A percentile compares a stretch with the other conserved stretches of the same genome.
Conservation (phyloP, 2,329 filamentous ascomycete species). For the Trichothecium roseum region DNA sequence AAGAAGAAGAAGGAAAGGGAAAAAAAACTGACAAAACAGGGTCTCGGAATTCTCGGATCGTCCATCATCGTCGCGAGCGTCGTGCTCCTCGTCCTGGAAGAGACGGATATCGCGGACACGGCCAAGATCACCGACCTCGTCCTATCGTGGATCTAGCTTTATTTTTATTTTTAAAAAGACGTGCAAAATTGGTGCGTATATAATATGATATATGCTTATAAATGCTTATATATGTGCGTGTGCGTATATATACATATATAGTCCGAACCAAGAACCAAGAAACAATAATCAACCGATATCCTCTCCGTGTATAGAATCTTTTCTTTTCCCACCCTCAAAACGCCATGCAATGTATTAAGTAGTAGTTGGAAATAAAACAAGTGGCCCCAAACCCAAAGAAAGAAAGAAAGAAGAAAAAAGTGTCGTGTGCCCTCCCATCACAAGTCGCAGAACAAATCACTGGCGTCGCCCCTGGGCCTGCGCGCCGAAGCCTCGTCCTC, state of each 20-base stretch:
- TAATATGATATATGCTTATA: too few relatives aligned
- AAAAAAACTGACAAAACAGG: conserved; percentile 24
- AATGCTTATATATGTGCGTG: too few relatives aligned
- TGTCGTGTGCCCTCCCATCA: conserved; percentile 6
- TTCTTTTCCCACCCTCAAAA: neutral
- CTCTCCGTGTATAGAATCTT: neutral
- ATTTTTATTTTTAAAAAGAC: too few relatives aligned
- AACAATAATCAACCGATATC: too few relatives aligned
- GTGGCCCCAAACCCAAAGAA: too few relatives aligned
- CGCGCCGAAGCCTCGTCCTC: conserved; percentile 15
- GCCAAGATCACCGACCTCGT: conserved; percentile 25
- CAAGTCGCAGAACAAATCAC: conserved; percentile 54
- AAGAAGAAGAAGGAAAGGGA: too few relatives aligned
- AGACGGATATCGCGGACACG: neutral
- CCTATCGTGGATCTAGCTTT: too few relatives aligned
- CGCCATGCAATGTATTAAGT: neutral
- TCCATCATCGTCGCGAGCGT: conserved; percentile 57
- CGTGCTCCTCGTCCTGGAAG: conserved; percentile 40
- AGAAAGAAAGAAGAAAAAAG: too few relatives aligned
- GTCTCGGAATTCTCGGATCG: conserved; percentile 50
- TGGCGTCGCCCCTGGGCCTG: conserved; percentile 26
- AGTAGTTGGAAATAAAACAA: too few relatives aligned
- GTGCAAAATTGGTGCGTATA: too few relatives aligned
- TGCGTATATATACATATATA: too few relatives aligned
- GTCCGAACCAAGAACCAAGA: too few relatives aligned